Evolutionary conservation across 139 green algal species (phyloP), one percentile per base, ranked within the genome.

Genomic region (Tetradesmus obliquus): DNA sequence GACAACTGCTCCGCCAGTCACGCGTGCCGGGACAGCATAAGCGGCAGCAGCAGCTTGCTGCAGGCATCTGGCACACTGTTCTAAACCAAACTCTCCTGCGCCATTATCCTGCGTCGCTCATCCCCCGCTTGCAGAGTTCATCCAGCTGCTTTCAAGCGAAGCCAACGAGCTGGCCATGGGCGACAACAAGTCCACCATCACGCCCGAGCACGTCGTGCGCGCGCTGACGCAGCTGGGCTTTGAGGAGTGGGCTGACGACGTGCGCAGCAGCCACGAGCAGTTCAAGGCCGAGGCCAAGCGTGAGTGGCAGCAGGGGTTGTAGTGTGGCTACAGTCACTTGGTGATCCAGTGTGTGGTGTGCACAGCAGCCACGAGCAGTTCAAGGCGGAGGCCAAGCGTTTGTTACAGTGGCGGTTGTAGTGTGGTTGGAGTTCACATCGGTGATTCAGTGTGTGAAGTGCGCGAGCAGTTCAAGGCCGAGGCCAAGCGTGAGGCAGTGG

Each of bases 141-240:
- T 96, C 60, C 91, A 96, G 90, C 90, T 96, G 80, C 57, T 96
- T 17, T 93, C 88, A 1, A 90, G 83, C 2, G 93, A 96, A 76
- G 93, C 96, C 20, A 97, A 97, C 79, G 92, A 95, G 15, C 88
- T 97, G 53, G 94, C 95, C 84, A 93, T 86, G 79, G 69, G 62
- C 0, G 94, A 97, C 24, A 92, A 94, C 76, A 94, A 95, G 80
- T 86, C 85, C 15, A 97, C 95, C 45, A 97, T 97, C 83, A 90
- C 89, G 53, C 96, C 96, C 2, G 96, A 96, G 81, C 94, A 97
- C 84, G 93, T 97, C 5, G n/a, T 97, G 9, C 76, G 85, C 0
- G 94, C 96, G n/a, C 84, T 97, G 19, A 89, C 92, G 32, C 88
- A 96, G 69, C 88, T 97, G 81, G 95, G 95, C 54, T 97, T 97